A percentile compares a stretch with the other conserved stretches of the same genome.
Conservation (phyloP, 192 early-diverging fungal genomes). For the Powellomyces hirtus region DNA sequence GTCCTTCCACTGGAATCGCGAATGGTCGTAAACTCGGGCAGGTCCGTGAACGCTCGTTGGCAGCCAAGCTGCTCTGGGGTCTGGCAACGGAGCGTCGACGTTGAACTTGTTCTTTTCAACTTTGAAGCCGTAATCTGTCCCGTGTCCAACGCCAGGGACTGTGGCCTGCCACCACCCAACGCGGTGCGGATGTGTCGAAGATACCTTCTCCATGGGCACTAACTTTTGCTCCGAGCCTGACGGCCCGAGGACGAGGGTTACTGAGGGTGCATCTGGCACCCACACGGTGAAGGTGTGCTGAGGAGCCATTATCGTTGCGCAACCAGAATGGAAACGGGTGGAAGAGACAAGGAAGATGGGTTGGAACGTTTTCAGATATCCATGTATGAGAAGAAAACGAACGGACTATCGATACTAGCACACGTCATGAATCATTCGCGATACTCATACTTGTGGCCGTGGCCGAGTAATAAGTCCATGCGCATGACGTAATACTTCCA, state of each 20-base stretch:
- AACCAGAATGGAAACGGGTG: too few species aligned
- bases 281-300: conserved; percentile 26
- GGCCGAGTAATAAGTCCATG: too few species aligned
- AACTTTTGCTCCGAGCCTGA: not conserved
- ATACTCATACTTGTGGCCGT: too few species aligned
- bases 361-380: too few species aligned
- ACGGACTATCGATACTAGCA: too few species aligned
- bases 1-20: conserved; percentile 25
- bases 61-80: conserved; percentile 24
- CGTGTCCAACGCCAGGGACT: conserved; percentile 18
- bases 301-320: too few species aligned
- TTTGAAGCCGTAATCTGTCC: conserved; percentile 27
- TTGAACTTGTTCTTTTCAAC: conserved; percentile 31
- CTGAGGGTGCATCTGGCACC: conserved; percentile 19
- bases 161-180: conserved; percentile 23
- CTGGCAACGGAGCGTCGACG: conserved; percentile 27
- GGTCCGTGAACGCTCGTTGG: conserved; percentile 27
- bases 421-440: too few species aligned
- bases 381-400: too few species aligned
- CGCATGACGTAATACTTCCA: too few species aligned
- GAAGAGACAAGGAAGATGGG: too few species aligned
- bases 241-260: conserved; percentile 11
- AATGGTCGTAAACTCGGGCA: conserved; percentile 17
- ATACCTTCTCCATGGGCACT: conserved; percentile 1
- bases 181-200: not conserved